Evolutionary conservation across 768 basidiomycete genomes (phyloP), one percentile per base, ranked within the genome.

Genomic region (Austroboletus festivus): DNA sequence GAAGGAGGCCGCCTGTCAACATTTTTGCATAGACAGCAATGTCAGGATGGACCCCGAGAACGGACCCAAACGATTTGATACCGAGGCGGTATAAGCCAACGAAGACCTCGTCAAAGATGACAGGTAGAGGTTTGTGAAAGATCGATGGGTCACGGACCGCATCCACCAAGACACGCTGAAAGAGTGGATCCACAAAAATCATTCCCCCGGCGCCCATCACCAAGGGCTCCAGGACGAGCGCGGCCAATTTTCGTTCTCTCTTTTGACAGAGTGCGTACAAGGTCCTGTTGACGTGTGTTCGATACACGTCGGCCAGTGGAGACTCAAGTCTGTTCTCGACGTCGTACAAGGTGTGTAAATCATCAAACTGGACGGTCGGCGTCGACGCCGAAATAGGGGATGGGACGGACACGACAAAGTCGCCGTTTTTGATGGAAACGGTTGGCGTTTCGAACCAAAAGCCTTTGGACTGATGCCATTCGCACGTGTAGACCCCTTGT

Each of bases 21-120:
- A 93, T 85, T 67, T 98, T 98, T 12, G 93, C 95, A 58, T 93
- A 81, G 43, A 93, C 91, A 4, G 90, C 81, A 39, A 98, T 88
- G 62, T 98, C 95, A 2, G 95, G 95, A 23, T 73, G 57, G 19
- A 78, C 77, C 4, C 86, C 85, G 1, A 97, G 77, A 20, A 93
- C 61, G 3, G 85, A 75, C 0, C 72, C 75, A 0, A 79, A 71
- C 41, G 85, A 85, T 49, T 80, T 70, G 59, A 87, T 69, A 1
- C 93, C 93, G 39, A 95, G 74, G 28, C 95, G 88, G 60, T 93
- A 81, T n/a, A 97, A 74, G 0, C 95, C 95, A 20, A 86, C 82
- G 62, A 97, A 98, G 10, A 98, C 95, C 67, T 97, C 95, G 64
- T 98, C 95, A 59, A 89, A 97, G 49, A 98, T 82, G 55, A 98